Base-by-base conservation (phyloP, 2,329 filamentous ascomycete species). In the Fusarium mexicanum region DNA sequence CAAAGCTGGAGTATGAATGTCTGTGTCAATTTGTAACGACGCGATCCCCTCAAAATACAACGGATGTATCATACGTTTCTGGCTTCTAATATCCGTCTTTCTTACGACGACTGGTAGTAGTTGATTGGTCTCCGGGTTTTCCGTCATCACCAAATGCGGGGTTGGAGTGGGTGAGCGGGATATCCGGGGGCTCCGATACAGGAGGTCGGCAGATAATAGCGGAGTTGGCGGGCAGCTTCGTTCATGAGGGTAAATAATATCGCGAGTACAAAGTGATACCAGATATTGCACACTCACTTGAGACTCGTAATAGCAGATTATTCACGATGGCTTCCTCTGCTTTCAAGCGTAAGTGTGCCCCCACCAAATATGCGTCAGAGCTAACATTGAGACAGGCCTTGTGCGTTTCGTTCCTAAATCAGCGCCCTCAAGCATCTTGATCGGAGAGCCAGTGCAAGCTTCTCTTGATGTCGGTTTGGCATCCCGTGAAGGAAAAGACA, bases 181-280 rank as follows among this genome's bases (percentile, higher is more conserved):
- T 48, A 37, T 65, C 65, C 65, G 65, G 50, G 48, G 53, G 35
- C 37, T 67, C 65, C 65, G 65, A 68, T 47, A 37, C 41, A 68
- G 65, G 64, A 68, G 37, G 4, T 22, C 57, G 24, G 31, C 22
- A 65, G 18, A 16, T 26, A 24, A n/a, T 24, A 35, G n/a, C 35
- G 40, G 47, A 46, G 37, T 38, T 26, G 17, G 17, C 9, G 35
- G 35, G 35, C 35, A 2, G 16, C n/a, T 44, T 26, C 6, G n/a
- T 44, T 24, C 10, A 10, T 18, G 16, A 20, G 16, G 13, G 51
- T n/a, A 12, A 22, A 40, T 16, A 11, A 18, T 29, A 40, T 5
- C 5, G 7, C 16, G 37, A 44, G 53, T 48, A 35, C n/a, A 55
- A 47, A 46, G 40, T 33, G 29, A 46, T 33, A 12, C 10, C 10